These are phyloP conservation scores for Hypomyces perniciosus DNA, from an alignment of 2,329 filamentous ascomycete genomes.

Conservation along the genomic window DNA sequence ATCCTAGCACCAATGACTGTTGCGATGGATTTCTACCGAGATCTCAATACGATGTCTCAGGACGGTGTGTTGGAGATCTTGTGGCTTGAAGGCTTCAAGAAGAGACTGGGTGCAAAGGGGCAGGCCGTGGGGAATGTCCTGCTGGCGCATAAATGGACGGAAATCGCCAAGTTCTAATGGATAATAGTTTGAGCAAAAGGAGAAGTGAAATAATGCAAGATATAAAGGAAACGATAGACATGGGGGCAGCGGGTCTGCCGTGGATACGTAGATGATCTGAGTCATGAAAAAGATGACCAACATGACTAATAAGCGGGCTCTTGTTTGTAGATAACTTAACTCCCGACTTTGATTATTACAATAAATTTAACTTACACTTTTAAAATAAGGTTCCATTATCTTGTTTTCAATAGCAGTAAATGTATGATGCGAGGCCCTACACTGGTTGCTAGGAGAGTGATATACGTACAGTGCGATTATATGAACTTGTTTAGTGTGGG, in stretches of 20 bases:
- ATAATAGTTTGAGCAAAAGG: background rate
- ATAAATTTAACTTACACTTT: too few relatives aligned
- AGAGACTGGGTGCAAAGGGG: conserved; percentile 33
- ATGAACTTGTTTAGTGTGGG: too few relatives aligned
- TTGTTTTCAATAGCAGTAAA: too few relatives aligned
- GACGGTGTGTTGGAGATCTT: conserved; percentile 40
- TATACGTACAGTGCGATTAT: background rate
- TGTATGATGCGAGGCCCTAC: too few relatives aligned
- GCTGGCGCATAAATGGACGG: conserved; percentile 35
- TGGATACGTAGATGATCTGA: background rate
- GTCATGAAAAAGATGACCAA: background rate
- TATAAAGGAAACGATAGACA: background rate
- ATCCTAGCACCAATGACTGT: conserved; percentile 38
- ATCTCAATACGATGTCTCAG: conserved; percentile 31
- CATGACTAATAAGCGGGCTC: background rate
- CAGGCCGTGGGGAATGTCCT: conserved; percentile 35
- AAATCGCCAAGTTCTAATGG: conserved; percentile 25
- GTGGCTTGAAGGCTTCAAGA: conserved; percentile 42
- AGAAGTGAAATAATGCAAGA: background rate
- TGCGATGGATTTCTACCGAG: conserved; percentile 37
- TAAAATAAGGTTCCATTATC: too few relatives aligned
- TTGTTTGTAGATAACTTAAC: too few relatives aligned
- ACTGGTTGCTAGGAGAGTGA: too few relatives aligned
- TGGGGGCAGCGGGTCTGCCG: background rate
- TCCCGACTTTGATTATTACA: too few relatives aligned